Conservation (phyloP, 345 rosid genomes). For the Punica granatum region DNA sequence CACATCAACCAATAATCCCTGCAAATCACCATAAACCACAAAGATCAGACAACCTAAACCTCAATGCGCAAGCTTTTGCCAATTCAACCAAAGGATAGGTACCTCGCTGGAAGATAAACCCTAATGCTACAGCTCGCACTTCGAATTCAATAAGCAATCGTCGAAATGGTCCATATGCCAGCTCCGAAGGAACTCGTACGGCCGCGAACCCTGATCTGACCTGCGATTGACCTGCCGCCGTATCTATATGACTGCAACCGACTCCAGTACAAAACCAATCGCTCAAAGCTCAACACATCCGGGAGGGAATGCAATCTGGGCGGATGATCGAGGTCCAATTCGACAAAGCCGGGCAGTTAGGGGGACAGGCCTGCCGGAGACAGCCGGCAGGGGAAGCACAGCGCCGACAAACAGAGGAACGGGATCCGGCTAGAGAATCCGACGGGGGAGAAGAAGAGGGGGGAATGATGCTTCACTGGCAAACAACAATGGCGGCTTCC, state of each 20-base stretch:
- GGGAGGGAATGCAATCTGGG: neutral
- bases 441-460: neutral
- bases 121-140: neutral
- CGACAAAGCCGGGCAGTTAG: neutral
- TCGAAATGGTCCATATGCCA: neutral
- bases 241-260: too few species aligned
- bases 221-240: conserved; percentile 1
- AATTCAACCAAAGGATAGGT: neutral
- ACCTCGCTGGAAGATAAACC: neutral
- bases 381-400: neutral
- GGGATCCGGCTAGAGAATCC: neutral
- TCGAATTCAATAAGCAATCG: neutral
- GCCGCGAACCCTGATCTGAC: conserved; percentile 4
- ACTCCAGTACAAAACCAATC: neutral
- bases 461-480: neutral
- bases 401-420: neutral
- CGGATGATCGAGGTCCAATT: neutral
- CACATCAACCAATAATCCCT: neutral
- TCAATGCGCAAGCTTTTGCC: neutral
- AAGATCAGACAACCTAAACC: conserved; percentile 3
- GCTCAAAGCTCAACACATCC: neutral
- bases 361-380: neutral
- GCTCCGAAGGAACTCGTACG: neutral
- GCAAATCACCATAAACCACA: neutral
- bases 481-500: conserved; percentile 8